A percentile compares a stretch with the other conserved stretches of the same genome.
Evolutionary conservation across 441 rosid genomes (phyloP).

Genomic region (Codiaeum variegatum): DNA sequence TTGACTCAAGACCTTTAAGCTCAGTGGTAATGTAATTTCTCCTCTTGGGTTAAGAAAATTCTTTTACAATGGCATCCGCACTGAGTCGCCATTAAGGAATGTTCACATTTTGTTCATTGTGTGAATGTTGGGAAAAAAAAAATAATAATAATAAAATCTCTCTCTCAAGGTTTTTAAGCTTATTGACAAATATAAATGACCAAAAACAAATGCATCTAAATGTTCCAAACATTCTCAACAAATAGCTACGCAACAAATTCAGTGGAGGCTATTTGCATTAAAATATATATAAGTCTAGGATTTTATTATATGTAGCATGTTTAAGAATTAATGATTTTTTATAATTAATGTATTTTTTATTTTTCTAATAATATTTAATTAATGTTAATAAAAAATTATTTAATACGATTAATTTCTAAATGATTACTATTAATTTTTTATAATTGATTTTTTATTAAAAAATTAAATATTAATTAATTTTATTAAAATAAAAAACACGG

Average conservation of each 20-base stretch:
- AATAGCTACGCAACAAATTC: conserved; percentile 28
- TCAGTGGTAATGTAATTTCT: neutral
- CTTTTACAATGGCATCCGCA: neutral
- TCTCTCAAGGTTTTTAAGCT: conserved; percentile 3
- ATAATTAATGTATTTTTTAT: too few relatives aligned
- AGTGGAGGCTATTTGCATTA: conserved; percentile 7
- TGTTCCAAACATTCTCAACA: conserved; percentile 30
- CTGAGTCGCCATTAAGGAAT: conserved; percentile 12
- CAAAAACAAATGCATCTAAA: conserved; percentile 17
- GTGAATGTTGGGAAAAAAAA: conserved; percentile 5
- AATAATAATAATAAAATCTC: too few relatives aligned
- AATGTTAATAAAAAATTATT: too few relatives aligned
- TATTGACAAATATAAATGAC: conserved; percentile 13
- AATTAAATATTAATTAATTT: too few relatives aligned
- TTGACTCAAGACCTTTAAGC: neutral
- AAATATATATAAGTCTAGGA: neutral
- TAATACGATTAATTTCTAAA: too few relatives aligned
- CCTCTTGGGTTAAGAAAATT: neutral
- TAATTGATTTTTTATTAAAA: too few relatives aligned
- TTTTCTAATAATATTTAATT: too few relatives aligned
- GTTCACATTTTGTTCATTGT: conserved; percentile 6
- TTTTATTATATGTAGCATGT: too few relatives aligned
- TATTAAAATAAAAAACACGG: too few relatives aligned
- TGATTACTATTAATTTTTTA: too few relatives aligned
- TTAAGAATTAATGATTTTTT: too few relatives aligned